Evolutionary conservation across 352 stramenopile species (phyloP), one percentile per base, ranked within the genome.

Genomic region (Blastocystis sp.): DNA sequence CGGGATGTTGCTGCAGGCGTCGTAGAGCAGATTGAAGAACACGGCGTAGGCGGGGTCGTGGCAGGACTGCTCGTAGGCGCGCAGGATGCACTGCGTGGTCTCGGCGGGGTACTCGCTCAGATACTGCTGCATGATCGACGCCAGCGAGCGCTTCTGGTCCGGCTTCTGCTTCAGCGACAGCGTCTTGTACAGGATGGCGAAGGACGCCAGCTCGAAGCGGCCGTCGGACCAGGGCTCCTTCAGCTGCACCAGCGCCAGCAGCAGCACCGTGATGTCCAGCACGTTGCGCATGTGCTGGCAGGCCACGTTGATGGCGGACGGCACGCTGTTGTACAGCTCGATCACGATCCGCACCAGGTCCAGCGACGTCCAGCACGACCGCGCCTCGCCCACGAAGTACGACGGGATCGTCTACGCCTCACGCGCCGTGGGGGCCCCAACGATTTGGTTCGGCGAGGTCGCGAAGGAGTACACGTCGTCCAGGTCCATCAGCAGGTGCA

Each of bases 341-440:
- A 81, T 21, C 17, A 81, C 28, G 2, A 81, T 21, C 17, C 66
- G 71, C 19, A 81, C 28, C n/a, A 81, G 48, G 43, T 81, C 71
- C 19, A 81, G 71, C 43, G 71, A 81, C 23, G 56, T 66, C 71
- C 71, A 81, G 56, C 71, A 81, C 11, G 71, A 81, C 48, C 28
- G 38, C 4, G 66, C 28, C 56, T 81, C 71, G 10, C 71, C 71
- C 9, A 53, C 34, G 71, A 65, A 64, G 45, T 66, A 65, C 3
- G n/a, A 38, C 3, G 43, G 28, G 23, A 53, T 17, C 56, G 28
- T 41, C 71, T 81, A 81, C 41, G 21, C 14, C 17, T 65, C 7
- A 64, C 41, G 17, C 71, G 19, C 38, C 23, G 21, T 21, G 38
- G 48, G 4, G 23, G 7, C 2, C 17, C 3, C 48, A 34, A 81